These are phyloP conservation scores for Camelina laxa DNA, from an alignment of 345 rosid genomes.

Conservation along the genomic window DNA sequence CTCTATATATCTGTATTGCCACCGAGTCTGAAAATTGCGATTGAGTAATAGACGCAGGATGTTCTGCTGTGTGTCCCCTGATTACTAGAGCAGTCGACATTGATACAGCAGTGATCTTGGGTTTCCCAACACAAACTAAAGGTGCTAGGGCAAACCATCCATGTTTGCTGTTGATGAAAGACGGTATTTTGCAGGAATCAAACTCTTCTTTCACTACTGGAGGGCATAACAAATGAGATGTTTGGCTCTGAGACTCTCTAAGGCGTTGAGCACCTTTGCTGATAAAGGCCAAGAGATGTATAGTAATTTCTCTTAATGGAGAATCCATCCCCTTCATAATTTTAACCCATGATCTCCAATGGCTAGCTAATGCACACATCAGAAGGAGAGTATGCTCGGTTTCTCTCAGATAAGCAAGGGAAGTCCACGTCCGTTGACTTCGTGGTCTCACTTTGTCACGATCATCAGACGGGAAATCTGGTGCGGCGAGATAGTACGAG, in stretches of 20 bases:
- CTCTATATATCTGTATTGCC: constrained; percentile 79
- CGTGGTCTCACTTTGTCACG: constrained; percentile 71
- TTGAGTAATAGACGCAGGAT: constrained; percentile 47
- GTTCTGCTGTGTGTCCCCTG: constrained; percentile 58
- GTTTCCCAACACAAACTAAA: constrained; percentile 56
- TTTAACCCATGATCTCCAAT: constrained; percentile 74
- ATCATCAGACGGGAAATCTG: constrained; percentile 68
- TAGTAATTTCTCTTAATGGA: constrained; percentile 75
- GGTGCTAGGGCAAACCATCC: constrained; percentile 95
- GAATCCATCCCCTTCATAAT: constrained; percentile 76
- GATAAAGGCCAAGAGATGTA: constrained; percentile 85
- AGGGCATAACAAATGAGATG: constrained; percentile 61
- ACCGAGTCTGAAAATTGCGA: constrained; percentile 78
- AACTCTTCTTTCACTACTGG: constrained; percentile 70
- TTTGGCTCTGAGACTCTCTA: constrained; percentile 59
- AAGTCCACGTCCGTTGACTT: constrained; percentile 63
- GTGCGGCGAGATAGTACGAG: constrained; percentile 69
- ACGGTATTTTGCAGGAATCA: constrained; percentile 62
- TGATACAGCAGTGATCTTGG: constrained; percentile 50
- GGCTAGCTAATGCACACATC: constrained; percentile 75
- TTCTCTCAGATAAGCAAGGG: constrained; percentile 72
- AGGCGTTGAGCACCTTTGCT: constrained; percentile 72
- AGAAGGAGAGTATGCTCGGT: constrained; percentile 83
- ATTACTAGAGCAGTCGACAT: constrained; percentile 53
- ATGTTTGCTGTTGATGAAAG: constrained; percentile 62